Evolutionary conservation across 2,329 filamentous ascomycete species (phyloP), one percentile per base, ranked within the genome.

Genomic region (Claviceps arundinis): DNA sequence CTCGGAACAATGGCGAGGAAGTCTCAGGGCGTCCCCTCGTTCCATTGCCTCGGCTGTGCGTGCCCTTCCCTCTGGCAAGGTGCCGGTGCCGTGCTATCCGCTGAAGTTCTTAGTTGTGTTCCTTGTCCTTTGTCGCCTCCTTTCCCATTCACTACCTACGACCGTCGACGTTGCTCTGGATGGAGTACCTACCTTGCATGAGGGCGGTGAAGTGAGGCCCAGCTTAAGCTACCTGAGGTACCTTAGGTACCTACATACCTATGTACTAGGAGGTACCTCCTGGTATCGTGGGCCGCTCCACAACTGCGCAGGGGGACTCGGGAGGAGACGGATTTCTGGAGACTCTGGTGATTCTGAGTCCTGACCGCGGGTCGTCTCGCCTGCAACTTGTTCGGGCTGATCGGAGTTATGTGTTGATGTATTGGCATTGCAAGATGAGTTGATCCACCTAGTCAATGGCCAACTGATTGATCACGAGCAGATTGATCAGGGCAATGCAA

Each of bases 1-100:
- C 69, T 13, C 72, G 65, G 64, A 70, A 61, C 56, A 69, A 71
- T 52, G 69, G 69, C 60, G 68, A 65, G 65, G 67, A 70, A 60
- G 63, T 54, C 52, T 13, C 30, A 14, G 30, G 41, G 13, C 22
- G 14, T 45, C 26, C 8, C 44, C 17, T 50, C 11, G 6, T 5
- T 34, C 14, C n/a, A 30, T 14, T 11, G 34, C 6, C 13, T 38
- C 30, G 30, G 34, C 13, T 14, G 13, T 37, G 34, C 9, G 45
- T 37, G 34, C 6, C 17, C n/a, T 11, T 47, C 9, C 11, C 30
- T 22, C 22, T 6, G 30, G n/a, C n/a, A 24, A 19, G n/a, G 22
- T 22, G 34, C 17, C 22, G 46, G 17, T 16, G 13, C 24, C 19
- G 17, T 14, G 19, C 14, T 11, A 24, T 8, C 42, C 19, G 42